These are phyloP conservation scores for Salix udensis DNA, from an alignment of 345 rosid genomes.

Conservation along the genomic window DNA sequence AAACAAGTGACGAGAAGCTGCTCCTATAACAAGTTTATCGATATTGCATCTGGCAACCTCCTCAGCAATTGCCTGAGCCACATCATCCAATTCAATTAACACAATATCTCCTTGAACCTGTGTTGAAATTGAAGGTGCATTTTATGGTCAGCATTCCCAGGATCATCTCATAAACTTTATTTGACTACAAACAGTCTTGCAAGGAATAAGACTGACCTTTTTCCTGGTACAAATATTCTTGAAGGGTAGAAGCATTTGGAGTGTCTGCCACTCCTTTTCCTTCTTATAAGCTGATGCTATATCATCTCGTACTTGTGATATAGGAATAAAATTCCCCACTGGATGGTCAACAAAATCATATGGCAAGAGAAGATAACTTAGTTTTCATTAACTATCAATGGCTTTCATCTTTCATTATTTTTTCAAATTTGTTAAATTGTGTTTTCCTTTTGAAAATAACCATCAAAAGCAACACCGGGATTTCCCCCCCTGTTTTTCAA, in stretches of 20 bases:
- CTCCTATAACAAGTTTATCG: constrained; percentile 75
- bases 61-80: constrained; percentile 64
- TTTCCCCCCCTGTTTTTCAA: not conserved
- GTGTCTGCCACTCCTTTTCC: constrained; percentile 61
- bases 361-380: not conserved
- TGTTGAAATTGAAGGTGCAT: constrained; percentile 10
- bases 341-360: constrained; percentile 13
- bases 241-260: constrained; percentile 58
- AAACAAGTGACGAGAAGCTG: constrained; percentile 56
- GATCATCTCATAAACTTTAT: not conserved
- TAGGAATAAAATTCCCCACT: constrained; percentile 74
- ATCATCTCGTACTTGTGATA: constrained; percentile 71
- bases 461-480: not conserved
- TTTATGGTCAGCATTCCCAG: constrained; percentile 5
- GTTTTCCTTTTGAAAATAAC: not conserved
- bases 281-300: constrained; percentile 70
- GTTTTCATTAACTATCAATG: not conserved
- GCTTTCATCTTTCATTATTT: not conserved
- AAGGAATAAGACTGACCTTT: constrained; percentile 37
- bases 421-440: not conserved
- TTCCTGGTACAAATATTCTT: constrained; percentile 58
- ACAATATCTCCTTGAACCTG: constrained; percentile 60
- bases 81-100: constrained; percentile 60
- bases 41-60: constrained; percentile 46
- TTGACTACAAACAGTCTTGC: not conserved